Evolutionary conservation across 805 yeast species (phyloP), one percentile per base, ranked within the genome.

Genomic region (Lipomyces orientalis): DNA sequence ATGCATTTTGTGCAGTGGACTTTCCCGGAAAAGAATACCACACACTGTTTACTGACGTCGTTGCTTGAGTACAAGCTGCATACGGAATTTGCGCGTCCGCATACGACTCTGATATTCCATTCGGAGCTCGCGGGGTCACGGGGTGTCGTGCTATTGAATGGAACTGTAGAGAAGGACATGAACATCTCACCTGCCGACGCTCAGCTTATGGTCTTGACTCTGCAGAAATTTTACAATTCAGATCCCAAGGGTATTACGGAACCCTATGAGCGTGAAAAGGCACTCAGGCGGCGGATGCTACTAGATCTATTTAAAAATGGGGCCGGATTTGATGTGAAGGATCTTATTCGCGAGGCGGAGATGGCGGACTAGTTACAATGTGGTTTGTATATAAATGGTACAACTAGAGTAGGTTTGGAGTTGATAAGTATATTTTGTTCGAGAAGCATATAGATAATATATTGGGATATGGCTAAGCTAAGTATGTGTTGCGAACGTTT

Each of bases 1-100:
- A 84, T 95, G 80, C 98, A 95, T 76, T 92, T 90, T 77, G 87
- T 93, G 29, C 98, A 95, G 80, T 95, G 99, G 99, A 83, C 87
- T 22, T 91, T 92, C 77, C 93, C 90, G 14, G 97, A 94, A 0
- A 88, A 90, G 16, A 74, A 87, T 54, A 93, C 98, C 1, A 83
- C 91, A 0, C 97, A 95, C 79, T 91, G 97, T 76, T 84, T 95
- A 85, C 82, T 95, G 73, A 95, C 99, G 1, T 88, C 97, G 0
- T 83, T 95, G 71, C 93, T 95, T 1, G 98, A 95, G 79, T 95
- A 87, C 79, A 93, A 94, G 78, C 83, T 93, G 35, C 97, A 94
- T 76, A 87, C 86, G 64, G 98, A 94, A 76, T 95, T 83, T 78
- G 97, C 99, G 9, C 89, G 91, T 76, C 98, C 99, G 0, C 98